phyloP scores from a whole-genome alignment of 1,284 basidiomycete species.

The Mycosarcoma mackinlayi region DNA sequence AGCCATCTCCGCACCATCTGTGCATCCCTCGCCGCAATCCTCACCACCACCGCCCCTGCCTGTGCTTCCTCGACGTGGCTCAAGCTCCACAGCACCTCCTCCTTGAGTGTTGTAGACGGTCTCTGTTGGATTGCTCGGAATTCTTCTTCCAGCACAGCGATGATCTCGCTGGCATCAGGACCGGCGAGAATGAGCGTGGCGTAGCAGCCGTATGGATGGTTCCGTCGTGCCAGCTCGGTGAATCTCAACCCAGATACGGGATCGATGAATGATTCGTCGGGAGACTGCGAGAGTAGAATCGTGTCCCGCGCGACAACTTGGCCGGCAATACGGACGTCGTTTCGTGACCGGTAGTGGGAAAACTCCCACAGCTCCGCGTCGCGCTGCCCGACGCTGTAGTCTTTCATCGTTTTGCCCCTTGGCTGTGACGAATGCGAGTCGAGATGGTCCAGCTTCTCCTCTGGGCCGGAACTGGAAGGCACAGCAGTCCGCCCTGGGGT shows the following conservation, averaged over 20 bases:
- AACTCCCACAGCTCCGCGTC: conserved; percentile 88
- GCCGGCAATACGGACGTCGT: conserved; percentile 80
- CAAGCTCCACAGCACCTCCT: conserved; percentile 82
- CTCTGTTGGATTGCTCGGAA: conserved; percentile 75
- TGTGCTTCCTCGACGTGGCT: conserved; percentile 70
- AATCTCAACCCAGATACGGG: not conserved
- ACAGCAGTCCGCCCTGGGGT: conserved; percentile 58
- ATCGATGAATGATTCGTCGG: not conserved
- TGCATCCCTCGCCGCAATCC: conserved; percentile 79
- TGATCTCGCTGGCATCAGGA: conserved; percentile 72
- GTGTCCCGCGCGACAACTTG: conserved; percentile 79
- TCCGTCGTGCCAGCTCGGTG: conserved; percentile 72
- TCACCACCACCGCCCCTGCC: conserved; percentile 75
- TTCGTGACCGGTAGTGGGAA: conserved; percentile 82
- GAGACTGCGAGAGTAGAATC: conserved; percentile 76
- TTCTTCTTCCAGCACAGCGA: conserved; percentile 71
- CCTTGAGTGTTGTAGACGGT: conserved; percentile 71
- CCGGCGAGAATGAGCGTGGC: conserved; percentile 83
- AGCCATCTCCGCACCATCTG: conserved; percentile 81
- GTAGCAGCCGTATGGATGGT: conserved; percentile 84
- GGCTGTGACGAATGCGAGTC: conserved; percentile 8
- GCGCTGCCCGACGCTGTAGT: not conserved
- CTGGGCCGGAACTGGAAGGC: not conserved
- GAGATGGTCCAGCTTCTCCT: conserved; percentile 12
- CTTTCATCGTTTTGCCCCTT: not conserved